Evolutionary conservation across 345 rosid genomes (phyloP).

Genomic region (Garcia nutans): DNA sequence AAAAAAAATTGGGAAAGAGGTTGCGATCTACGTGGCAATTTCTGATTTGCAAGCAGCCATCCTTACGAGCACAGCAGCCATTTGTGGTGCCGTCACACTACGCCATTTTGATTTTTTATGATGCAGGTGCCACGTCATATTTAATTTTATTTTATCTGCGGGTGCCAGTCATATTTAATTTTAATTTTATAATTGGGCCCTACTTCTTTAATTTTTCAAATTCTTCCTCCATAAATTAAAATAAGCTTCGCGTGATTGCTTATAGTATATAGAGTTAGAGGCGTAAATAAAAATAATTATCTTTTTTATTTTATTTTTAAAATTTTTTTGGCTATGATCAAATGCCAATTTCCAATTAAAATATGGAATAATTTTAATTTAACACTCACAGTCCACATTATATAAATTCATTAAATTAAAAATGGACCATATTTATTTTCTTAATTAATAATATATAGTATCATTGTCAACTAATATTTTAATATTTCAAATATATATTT

Average conservation of each 20-base stretch:
- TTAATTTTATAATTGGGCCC: neutral
- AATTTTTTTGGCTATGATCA: too few relatives aligned
- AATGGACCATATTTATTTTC: too few relatives aligned
- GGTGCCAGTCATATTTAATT: constrained; percentile 10
- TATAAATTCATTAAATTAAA: neutral
- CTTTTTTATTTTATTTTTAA: too few relatives aligned
- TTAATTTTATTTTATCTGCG: too few relatives aligned
- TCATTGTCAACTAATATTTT: too few relatives aligned
- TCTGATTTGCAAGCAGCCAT: constrained; percentile 4
- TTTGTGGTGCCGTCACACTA: constrained; percentile 1
- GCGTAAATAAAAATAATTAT: too few relatives aligned
- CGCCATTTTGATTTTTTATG: neutral
- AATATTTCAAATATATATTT: too few relatives aligned
- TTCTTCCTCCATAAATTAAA: neutral
- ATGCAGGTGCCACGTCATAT: constrained; percentile 7
- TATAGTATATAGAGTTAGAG: too few relatives aligned
- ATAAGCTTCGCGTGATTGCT: neutral
- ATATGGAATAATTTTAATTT: too few relatives aligned
- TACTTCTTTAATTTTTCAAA: neutral
- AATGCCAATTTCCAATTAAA: too few relatives aligned
- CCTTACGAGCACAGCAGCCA: constrained; percentile 3
- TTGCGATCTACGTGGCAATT: neutral
- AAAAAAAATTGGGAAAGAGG: neutral
- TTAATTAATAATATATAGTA: too few relatives aligned
- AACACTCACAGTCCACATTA: too few relatives aligned